phyloP scores from a whole-genome alignment of 2,329 filamentous ascomycete species.

The Aplosporella prunicola region DNA sequence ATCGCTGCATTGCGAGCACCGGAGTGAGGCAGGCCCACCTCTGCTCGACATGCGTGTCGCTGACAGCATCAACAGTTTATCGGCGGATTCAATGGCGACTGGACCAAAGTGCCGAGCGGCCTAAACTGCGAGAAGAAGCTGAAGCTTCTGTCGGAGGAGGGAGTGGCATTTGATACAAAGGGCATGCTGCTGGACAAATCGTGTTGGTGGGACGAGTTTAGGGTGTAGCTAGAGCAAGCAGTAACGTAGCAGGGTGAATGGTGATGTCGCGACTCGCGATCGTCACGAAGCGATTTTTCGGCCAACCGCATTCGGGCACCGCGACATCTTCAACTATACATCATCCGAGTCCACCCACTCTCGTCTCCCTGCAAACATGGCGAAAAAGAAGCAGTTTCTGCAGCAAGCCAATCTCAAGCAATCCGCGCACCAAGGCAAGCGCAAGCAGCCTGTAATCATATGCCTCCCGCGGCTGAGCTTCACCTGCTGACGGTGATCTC shows the following conservation, averaged over 20 bases:
- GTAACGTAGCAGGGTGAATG: neutral
- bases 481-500: neutral
- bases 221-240: neutral
- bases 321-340: no score
- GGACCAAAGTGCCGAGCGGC: conserved; percentile 49
- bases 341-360: no score
- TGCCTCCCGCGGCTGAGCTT: no score
- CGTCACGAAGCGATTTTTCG: conserved; percentile 10
- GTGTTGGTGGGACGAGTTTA: conserved; percentile 37
- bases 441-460: conserved; percentile 9
- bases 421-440: neutral
- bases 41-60: neutral
- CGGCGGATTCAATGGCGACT: conserved; percentile 62
- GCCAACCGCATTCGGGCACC: neutral
- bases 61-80: conserved; percentile 29
- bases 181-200: conserved; percentile 48
- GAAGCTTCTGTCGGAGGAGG: conserved; percentile 51
- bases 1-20: conserved; percentile 66
- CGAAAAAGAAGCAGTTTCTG: conserved; percentile 9
- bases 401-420: conserved; percentile 1
- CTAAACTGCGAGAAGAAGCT: conserved; percentile 57
- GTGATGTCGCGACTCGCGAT: neutral
- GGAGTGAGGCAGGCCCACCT: conserved; percentile 36
- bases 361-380: neutral
- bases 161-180: conserved; percentile 52